A percentile compares a stretch with the other conserved stretches of the same genome.
Conservation (phyloP, 805 yeast species). For the Dipodascus geniculatus region DNA sequence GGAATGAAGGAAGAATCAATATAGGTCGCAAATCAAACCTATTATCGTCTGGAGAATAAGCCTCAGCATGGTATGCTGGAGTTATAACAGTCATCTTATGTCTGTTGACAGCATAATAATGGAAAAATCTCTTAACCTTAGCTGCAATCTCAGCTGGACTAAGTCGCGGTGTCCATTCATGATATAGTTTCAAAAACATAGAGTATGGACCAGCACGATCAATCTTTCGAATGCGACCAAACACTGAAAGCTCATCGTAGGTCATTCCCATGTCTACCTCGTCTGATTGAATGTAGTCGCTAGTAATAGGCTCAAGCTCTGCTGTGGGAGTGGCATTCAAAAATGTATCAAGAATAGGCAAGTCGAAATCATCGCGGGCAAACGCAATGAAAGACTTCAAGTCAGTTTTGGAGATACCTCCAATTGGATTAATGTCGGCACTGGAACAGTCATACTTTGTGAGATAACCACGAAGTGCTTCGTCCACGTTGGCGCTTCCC, state of each 20-base stretch:
- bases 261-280: constrained; percentile 98
- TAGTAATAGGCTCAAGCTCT: constrained; percentile 92
- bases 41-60: constrained; percentile 96
- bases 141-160: constrained; percentile 79
- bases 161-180: constrained; percentile 81
- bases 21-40: constrained; percentile 95
- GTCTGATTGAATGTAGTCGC: constrained; percentile 86
- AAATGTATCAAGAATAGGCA: constrained; percentile 71
- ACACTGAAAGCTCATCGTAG: constrained; percentile 81
- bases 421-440: constrained; percentile 96
- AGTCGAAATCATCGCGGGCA: constrained; percentile 53
- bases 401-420: constrained; percentile 96
- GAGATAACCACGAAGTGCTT: constrained; percentile 85
- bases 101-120: constrained; percentile 87
- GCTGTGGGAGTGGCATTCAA: constrained; percentile 94
- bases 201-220: constrained; percentile 95
- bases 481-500: constrained; percentile 97
- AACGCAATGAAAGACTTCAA: constrained; percentile 75
- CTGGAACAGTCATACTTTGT: constrained; percentile 96
- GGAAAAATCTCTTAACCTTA: constrained; percentile 87
- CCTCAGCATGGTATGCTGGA: constrained; percentile 96
- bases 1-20: constrained; percentile 76
- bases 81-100: constrained; percentile 97
- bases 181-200: constrained; percentile 81
- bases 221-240: constrained; percentile 84